Base-by-base conservation (phyloP, 1,284 basidiomycete genomes). In the Filobasidium uniguttulatum region DNA sequence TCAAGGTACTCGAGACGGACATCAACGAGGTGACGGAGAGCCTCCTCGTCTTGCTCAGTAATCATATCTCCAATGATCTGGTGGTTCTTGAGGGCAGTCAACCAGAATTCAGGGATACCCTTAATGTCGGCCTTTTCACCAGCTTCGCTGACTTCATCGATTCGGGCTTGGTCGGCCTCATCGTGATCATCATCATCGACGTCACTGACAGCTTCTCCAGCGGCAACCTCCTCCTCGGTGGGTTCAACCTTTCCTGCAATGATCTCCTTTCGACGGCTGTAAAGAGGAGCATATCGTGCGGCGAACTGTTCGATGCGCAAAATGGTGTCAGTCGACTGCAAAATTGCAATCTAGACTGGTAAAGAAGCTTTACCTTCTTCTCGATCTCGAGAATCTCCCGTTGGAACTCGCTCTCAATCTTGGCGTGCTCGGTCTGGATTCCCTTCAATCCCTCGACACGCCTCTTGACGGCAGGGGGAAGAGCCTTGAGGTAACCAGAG, bases 91-190 rank as follows among this genome's bases (percentile, higher is more conserved):
- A 97, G 77, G 1, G 89, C 88, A 1, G 93, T 97, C 60, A 96
- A 81, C 93, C 93, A 98, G 76, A 97, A 97, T 64, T 94, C 83
- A 55, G 91, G 87, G 62, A 98, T 89, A 57, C 83, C 83, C 57
- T 75, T 71, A 49, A 68, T 57, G 28, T 64, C 64, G 19, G 63
- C 62, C 30, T 58, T 58, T 35, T 54, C 53, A 38, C 57, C 55
- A 48, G 61, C 33, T 30, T 61, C 58, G 78, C 61, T 59, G 55
- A 66, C 54, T 55, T 69, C 69, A 36, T 66, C 63, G 55, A 70
- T 60, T 53, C 64, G 62, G 28, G 68, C 67, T 26, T 65, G 71
- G 28, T 67, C 66, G 20, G 71, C 69, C 12, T 73, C 70, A 48
- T 73, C 73, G 46, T 74, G 73, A 38, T 73, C 71, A 55, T 76